Evolutionary conservation across 352 stramenopile genomes (phyloP).

Genomic region (Globisporangium paddicum): DNA sequence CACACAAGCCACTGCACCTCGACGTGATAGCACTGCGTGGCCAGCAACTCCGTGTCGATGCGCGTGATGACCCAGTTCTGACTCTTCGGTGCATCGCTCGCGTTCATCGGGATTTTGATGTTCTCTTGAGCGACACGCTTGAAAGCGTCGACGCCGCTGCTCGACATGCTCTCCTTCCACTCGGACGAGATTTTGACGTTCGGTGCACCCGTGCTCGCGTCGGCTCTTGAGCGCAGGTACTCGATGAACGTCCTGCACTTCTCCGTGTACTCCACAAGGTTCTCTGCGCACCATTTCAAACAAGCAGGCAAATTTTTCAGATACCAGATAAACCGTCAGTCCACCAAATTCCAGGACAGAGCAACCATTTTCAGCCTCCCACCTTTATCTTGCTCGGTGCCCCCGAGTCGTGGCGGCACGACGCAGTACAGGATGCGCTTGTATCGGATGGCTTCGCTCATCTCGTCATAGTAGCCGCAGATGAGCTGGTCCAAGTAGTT

Average conservation of each 20-base stretch:
- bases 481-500: constrained; percentile 85
- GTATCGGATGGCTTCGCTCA: constrained; percentile 81
- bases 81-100: constrained; percentile 57
- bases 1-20: constrained; percentile 87
- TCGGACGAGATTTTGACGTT: constrained; percentile 50
- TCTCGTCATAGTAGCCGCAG: constrained; percentile 83
- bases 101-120: constrained; percentile 68
- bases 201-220: constrained; percentile 45
- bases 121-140: constrained; percentile 61
- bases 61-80: constrained; percentile 82
- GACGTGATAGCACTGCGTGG: constrained; percentile 70
- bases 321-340: constrained; percentile 1
- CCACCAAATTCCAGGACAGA: not conserved
- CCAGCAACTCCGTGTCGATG: constrained; percentile 65
- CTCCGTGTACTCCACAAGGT: constrained; percentile 54
- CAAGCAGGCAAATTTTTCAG: not conserved
- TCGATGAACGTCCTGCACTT: constrained; percentile 66
- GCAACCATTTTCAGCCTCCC: not conserved
- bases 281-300: constrained; percentile 27
- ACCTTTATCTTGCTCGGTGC: constrained; percentile 25
- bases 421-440: constrained; percentile 76
- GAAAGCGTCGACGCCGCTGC: constrained; percentile 50
- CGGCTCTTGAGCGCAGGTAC: constrained; percentile 55
- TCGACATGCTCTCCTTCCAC: constrained; percentile 35
- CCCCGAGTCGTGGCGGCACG: constrained; percentile 41